A percentile compares a stretch with the other conserved stretches of the same genome.
These are phyloP conservation scores for Acanthamoeba lenticulata DNA, from an alignment of 208 protist species.

Conservation along the genomic window DNA sequence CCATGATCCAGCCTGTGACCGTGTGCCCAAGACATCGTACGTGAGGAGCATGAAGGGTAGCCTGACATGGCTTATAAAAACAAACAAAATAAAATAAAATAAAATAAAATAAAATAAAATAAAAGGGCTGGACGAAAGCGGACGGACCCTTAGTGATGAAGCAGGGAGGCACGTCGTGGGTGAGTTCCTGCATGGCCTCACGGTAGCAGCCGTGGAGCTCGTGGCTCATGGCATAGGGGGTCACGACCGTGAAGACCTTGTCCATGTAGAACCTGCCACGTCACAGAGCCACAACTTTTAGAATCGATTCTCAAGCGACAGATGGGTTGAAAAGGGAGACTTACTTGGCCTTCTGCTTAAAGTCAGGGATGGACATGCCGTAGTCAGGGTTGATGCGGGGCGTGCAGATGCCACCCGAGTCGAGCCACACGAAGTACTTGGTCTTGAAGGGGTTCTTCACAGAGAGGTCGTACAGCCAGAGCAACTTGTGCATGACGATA, in stretches of 20 bases:
- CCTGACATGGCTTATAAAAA: too few relatives aligned
- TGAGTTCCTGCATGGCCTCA: slow-evolving; percentile 18
- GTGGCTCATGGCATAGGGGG: slow-evolving; percentile 53
- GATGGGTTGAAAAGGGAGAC: background rate
- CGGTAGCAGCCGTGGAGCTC: slow-evolving; percentile 59
- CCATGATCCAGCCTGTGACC: slow-evolving; percentile 42
- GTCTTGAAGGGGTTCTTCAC: slow-evolving; percentile 59
- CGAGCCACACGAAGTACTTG: slow-evolving; percentile 66
- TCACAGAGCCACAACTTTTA: background rate
- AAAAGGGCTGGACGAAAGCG: background rate
- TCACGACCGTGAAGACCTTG: background rate
- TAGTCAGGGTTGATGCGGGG: slow-evolving; percentile 22
- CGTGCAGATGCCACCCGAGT: slow-evolving; percentile 62
- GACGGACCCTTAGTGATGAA: slow-evolving; percentile 42
- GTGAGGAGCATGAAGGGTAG: too few relatives aligned
- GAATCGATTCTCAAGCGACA: background rate
- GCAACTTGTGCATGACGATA: slow-evolving; percentile 61
- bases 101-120: too few relatives aligned
- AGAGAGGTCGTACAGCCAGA: slow-evolving; percentile 52
- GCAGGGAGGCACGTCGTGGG: background rate
- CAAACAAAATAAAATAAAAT: too few relatives aligned
- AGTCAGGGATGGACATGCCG: slow-evolving; percentile 4
- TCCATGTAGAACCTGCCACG: slow-evolving; percentile 36
- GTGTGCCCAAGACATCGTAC: background rate
- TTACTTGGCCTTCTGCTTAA: slow-evolving; percentile 21